A percentile compares a stretch with the other conserved stretches of the same genome.
phyloP scores from a whole-genome alignment of 164 flowering plant genomes.

The Aristolochia fimbriata region DNA sequence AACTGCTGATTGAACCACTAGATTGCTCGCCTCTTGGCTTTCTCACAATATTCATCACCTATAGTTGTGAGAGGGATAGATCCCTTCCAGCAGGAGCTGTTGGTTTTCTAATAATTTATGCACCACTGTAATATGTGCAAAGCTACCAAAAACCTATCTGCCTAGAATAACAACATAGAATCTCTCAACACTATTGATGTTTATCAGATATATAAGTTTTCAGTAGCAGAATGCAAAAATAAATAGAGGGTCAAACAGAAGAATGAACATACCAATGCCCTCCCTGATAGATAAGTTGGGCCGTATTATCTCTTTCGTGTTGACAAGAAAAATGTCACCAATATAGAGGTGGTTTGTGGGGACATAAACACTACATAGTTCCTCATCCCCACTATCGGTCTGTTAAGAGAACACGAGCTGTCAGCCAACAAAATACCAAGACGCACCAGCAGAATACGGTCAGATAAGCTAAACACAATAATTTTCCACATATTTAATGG shows the following conservation, averaged over 20 bases:
- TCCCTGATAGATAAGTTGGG: constrained; percentile 76
- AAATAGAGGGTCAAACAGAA: not conserved
- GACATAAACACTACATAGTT: constrained; percentile 69
- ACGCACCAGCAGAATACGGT: no score
- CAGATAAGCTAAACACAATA: no score
- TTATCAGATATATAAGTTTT: not conserved
- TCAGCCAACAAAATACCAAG: not conserved
- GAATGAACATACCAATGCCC: constrained; percentile 55
- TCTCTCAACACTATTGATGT: not conserved
- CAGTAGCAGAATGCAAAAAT: not conserved
- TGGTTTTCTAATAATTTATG: no score
- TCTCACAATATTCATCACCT: no score
- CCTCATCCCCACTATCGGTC: constrained; percentile 66
- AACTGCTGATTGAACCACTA: no score
- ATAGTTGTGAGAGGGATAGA: no score
- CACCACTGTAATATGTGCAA: not conserved
- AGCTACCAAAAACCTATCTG: not conserved
- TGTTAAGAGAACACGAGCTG: constrained; percentile 13
- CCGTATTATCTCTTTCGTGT: constrained; percentile 60
- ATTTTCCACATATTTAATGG: no score
- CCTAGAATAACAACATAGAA: not conserved
- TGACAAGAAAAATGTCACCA: constrained; percentile 63
- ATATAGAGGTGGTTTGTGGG: constrained; percentile 79
- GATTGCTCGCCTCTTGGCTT: no score
- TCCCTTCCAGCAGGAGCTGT: no score